Evolutionary conservation across 2,329 filamentous ascomycete genomes (phyloP), one percentile per base, ranked within the genome.

Genomic region (Trichoderma sp.): DNA sequence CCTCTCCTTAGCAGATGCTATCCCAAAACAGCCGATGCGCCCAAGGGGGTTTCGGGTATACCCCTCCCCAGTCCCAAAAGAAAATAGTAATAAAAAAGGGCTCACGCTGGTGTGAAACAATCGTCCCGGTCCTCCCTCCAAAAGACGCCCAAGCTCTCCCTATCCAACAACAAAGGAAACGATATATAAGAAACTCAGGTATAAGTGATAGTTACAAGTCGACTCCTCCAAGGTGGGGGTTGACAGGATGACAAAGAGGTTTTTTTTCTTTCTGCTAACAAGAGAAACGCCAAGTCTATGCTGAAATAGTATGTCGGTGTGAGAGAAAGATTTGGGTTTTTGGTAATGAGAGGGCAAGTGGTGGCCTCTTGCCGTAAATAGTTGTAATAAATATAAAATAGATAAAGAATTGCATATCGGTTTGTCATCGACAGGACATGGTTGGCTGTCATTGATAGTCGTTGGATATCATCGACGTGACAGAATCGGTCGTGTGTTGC

Each of bases 241-340:
- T 68, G 67, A 73, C 78, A 77, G 76, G 75, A 76, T 76, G 76
- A 76, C 75, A 77, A 77, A 68, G 76, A 18, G 62, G 76, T 78
- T 78, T 53, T 45, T 72, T 73, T 65, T 73, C 11, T 12, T 29
- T 64, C 50, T n/a, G 59, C 18, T 45, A 62, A 67, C 75, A 76
- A 74, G 45, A 75, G 76, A 79, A 82, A 83, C 80, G 82, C 82
- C 79, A 76, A 80, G 79, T 82, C 81, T 84, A 83, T 84, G 80
- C 79, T 78, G 79, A 81, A 65, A 78, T 78, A 56, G 21, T 50
- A 35, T 71, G 76, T 78, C 77, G 78, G 79, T 77, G 59, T 74
- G 60, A 74, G 53, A 41, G 59, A 69, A 66, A 62, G 59, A 41
- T 38, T 38, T 72, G 29, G 60, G 11, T 21, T 27, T 53, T 60